A percentile compares a stretch with the other conserved stretches of the same genome.
These are phyloP conservation scores for Nasturtium officinale DNA, from an alignment of 345 rosid genomes.

Conservation along the genomic window DNA sequence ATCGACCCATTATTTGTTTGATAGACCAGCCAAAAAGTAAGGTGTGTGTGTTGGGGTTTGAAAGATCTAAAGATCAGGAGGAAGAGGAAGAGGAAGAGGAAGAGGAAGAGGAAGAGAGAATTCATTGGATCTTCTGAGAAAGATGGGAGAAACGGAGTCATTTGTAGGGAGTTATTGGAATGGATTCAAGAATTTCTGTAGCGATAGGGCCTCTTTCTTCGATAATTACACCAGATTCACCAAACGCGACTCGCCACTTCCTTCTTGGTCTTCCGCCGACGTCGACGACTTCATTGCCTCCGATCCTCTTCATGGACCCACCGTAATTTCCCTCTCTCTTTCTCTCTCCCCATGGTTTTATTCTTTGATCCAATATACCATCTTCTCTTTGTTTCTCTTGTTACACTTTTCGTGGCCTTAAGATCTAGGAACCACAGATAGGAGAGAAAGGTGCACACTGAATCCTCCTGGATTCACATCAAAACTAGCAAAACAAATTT, in stretches of 20 bases:
- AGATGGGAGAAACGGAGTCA: conserved; percentile 57
- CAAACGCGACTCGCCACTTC: conserved; percentile 61
- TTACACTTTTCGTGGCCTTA: background rate
- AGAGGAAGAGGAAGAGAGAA: background rate
- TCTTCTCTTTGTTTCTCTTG: background rate
- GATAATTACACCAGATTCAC: conserved; percentile 64
- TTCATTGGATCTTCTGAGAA: conserved; percentile 13
- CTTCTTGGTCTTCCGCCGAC: conserved; percentile 83
- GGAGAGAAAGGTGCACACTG: background rate
- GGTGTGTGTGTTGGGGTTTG: too few species aligned
- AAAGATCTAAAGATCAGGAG: too few species aligned
- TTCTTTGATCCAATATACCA: background rate
- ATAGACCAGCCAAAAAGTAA: too few species aligned
- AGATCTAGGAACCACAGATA: background rate
- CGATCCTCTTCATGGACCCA: conserved; percentile 82
- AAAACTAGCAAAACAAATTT: too few species aligned
- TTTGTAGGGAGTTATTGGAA: conserved; percentile 55
- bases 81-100: too few species aligned
- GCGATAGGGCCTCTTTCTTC: conserved; percentile 57
- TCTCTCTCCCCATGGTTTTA: background rate
- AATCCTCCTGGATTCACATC: background rate
- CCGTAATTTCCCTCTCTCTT: conserved; percentile 46
- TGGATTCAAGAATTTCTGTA: conserved; percentile 70
- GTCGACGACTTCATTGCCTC: conserved; percentile 80
- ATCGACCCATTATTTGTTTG: background rate